Conservation (phyloP, 78 protist species). For the Pelomyxa schiedti region DNA sequence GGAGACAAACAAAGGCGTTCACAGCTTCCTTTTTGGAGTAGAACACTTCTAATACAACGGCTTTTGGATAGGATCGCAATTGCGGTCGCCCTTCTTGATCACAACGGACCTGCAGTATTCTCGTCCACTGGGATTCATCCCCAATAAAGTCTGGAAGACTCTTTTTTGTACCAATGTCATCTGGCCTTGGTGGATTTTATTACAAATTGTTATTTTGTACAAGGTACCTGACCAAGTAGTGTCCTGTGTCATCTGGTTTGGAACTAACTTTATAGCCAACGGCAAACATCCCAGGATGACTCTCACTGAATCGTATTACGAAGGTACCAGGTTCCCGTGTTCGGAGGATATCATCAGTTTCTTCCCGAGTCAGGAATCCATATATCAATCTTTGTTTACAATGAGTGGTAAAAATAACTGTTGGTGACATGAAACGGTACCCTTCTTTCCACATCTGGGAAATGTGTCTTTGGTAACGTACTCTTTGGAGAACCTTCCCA, state of each 20-base stretch:
- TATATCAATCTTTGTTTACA: too few species aligned
- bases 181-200: not conserved
- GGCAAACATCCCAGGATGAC: slow-evolving; percentile 54
- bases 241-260: slow-evolving; percentile 26
- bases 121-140: slow-evolving; percentile 40
- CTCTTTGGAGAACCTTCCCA: slow-evolving; percentile 48
- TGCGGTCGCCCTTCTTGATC: slow-evolving; percentile 29
- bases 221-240: slow-evolving; percentile 32
- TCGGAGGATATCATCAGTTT: slow-evolving; percentile 27
- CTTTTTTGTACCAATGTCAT: slow-evolving; percentile 20
- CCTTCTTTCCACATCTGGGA: slow-evolving; percentile 45
- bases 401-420: not conserved
- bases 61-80: not conserved
- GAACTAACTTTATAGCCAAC: slow-evolving; percentile 29
- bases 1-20: too few species aligned
- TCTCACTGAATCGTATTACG: slow-evolving; percentile 40
- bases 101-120: slow-evolving; percentile 32
- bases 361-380: slow-evolving; percentile 42
- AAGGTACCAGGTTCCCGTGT: slow-evolving; percentile 50
- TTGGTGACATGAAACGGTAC: not conserved
- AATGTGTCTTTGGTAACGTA: slow-evolving; percentile 49
- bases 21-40: slow-evolving; percentile 35
- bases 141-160: slow-evolving; percentile 51
- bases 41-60: slow-evolving; percentile 34
- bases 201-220: slow-evolving; percentile 13